These are phyloP conservation scores for Annulohypoxylon bovei DNA, from an alignment of 495 filamentous ascomycete species.

Conservation along the genomic window DNA sequence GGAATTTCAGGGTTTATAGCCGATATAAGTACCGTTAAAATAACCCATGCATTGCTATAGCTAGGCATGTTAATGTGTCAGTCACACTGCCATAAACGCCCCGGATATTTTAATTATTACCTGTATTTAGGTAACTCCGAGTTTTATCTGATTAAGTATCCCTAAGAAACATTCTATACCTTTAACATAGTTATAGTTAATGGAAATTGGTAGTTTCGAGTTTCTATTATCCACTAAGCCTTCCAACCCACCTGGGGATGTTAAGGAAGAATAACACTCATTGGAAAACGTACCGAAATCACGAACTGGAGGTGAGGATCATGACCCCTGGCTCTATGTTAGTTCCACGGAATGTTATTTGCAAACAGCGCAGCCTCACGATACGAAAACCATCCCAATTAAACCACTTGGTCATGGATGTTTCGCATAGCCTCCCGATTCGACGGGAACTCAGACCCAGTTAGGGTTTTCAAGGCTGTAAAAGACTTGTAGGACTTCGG, in stretches of 20 bases:
- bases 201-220: no score
- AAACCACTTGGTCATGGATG: not conserved
- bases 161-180: no score
- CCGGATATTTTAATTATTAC: not conserved
- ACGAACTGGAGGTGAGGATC: not conserved
- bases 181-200: no score
- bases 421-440: slow-evolving; percentile 22
- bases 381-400: not conserved
- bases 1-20: slow-evolving; percentile 18
- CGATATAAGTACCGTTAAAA: not conserved
- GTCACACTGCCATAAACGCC: not conserved
- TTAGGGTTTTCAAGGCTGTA: slow-evolving; percentile 9
- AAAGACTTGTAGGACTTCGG: not conserved
- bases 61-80: not conserved
- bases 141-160: no score
- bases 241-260: no score
- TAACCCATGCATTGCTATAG: not conserved
- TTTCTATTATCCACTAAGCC: not conserved
- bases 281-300: slow-evolving; percentile 4
- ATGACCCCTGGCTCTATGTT: not conserved
- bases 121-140: not conserved
- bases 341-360: slow-evolving; percentile 15
- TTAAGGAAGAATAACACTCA: no score
- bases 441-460: not conserved
- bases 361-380: not conserved